A percentile compares a stretch with the other conserved stretches of the same genome.
These are phyloP conservation scores for Nevesoporus exiguus DNA, from an alignment of 768 basidiomycete species.

Conservation along the genomic window DNA sequence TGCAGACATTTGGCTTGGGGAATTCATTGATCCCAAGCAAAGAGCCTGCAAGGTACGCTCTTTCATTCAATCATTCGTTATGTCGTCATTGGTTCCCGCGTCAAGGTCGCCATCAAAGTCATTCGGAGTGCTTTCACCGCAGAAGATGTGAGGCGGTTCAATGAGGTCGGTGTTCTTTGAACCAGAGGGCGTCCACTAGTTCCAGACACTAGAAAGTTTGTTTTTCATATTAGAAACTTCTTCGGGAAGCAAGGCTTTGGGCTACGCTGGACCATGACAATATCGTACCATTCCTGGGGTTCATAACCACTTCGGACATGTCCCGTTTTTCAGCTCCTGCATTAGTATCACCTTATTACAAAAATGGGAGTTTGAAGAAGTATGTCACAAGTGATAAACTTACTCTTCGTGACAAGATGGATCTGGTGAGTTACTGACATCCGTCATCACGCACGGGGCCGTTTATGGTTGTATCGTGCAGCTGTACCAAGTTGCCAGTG, in stretches of 20 bases:
- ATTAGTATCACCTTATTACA: slow-evolving; percentile 28
- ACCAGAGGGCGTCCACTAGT: not conserved
- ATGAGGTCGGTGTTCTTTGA: slow-evolving; percentile 13
- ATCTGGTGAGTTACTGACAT: slow-evolving; percentile 16
- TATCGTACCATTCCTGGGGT: slow-evolving; percentile 26
- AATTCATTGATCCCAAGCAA: slow-evolving; percentile 11
- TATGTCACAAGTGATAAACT: slow-evolving; percentile 12
- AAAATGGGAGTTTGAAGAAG: slow-evolving; percentile 18
- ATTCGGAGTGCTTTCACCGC: slow-evolving; percentile 18
- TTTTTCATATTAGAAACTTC: slow-evolving; percentile 20
- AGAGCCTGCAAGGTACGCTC: slow-evolving; percentile 5
- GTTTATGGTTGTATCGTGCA: not conserved
- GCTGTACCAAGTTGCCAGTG: slow-evolving; percentile 21
- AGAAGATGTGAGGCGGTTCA: slow-evolving; percentile 18
- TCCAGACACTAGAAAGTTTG: not conserved
- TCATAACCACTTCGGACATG: slow-evolving; percentile 16
- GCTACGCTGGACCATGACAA: slow-evolving; percentile 20
- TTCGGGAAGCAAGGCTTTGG: slow-evolving; percentile 30
- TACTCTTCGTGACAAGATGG: slow-evolving; percentile 13
- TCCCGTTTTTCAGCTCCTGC: slow-evolving; percentile 17
- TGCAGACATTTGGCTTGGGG: slow-evolving; percentile 25
- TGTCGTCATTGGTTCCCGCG: not conserved
- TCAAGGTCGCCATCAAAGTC: slow-evolving; percentile 28
- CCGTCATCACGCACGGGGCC: not conserved
- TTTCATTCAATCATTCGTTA: not conserved